Evolutionary conservation across 2,329 filamentous ascomycete genomes (phyloP).

Genomic region (Rutstroemia sp.): DNA sequence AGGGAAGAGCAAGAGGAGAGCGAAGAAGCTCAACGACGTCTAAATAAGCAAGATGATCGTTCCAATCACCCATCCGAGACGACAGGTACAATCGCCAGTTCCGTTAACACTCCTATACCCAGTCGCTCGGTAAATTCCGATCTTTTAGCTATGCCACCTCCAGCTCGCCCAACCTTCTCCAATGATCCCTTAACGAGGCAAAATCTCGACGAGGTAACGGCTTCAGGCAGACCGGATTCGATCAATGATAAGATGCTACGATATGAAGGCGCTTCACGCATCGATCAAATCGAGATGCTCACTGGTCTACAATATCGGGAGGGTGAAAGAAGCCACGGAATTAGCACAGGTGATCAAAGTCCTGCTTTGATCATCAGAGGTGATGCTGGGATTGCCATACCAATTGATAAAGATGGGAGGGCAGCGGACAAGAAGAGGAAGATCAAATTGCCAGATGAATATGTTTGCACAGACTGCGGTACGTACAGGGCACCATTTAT

Average conservation of each 20-base stretch:
- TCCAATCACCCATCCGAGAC: conserved; percentile 42
- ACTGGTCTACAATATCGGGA: conserved; percentile 83
- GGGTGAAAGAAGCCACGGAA: conserved; percentile 79
- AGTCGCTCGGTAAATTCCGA: conserved; percentile 30
- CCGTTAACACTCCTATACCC: conserved; percentile 22
- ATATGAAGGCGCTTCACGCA: conserved; percentile 68
- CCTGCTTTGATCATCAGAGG: conserved; percentile 78
- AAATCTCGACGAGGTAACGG: conserved; percentile 67
- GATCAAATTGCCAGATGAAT: conserved; percentile 75
- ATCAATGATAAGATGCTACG: conserved; percentile 80
- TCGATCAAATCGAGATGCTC: conserved; percentile 87
- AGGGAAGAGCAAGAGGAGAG: conserved; percentile 78
- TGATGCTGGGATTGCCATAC: conserved; percentile 79
- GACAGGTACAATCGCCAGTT: conserved; percentile 32
- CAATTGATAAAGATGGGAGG: conserved; percentile 67
- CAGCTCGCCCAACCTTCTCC: conserved; percentile 52
- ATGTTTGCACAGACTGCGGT: conserved; percentile 93
- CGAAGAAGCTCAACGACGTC: conserved; percentile 54
- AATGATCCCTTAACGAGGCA: conserved; percentile 69
- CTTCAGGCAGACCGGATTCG: conserved; percentile 61
- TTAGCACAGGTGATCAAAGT: conserved; percentile 78
- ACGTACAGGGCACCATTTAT: conserved; percentile 27
- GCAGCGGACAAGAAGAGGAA: conserved; percentile 78
- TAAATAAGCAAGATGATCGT: conserved; percentile 46
- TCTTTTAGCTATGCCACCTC: conserved; percentile 55